Evolutionary conservation across 495 filamentous ascomycete genomes (phyloP), one percentile per base, ranked within the genome.

Genomic region (Hypoxylon lienhwacheense): DNA sequence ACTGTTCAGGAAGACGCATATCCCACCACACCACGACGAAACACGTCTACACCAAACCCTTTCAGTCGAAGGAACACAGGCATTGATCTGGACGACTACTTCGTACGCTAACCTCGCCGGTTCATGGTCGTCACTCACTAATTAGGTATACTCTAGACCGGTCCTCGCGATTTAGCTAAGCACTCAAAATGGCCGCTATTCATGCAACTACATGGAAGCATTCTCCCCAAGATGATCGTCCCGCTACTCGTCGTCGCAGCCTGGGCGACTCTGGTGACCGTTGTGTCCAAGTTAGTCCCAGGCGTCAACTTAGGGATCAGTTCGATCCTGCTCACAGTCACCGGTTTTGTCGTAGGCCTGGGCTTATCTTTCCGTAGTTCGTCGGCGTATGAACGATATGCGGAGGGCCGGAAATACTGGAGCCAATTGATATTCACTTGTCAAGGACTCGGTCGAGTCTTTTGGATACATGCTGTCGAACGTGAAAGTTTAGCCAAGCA

Each of bases 261-360:
- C 14, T 95, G 90, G 90, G 72, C 88, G 2, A 85, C 81, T 4
- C 53, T 77, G 1, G 83, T 95, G 54, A 90, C 87, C 3, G 70
- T 70, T 16, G 75, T 95, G 44, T 83, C 74, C 14, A 64, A 74
- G 43, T 74, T 73, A 21, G 76, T 81, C 17, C 66, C 80, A 22
- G 31, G 55, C 59, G 81, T 83, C 50, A 72, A 79, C 69, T 70
- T 88, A 2, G 78, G 78, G 15, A 83, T 93, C 19, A 78, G 80
- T 54, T 81, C 77, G 16, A 77, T 91, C 45, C 76, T 96, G 6
- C 79, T 96, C 25, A 95, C 89, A 10, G 85, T 95, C 7, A 81
- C 89, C 20, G 90, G 89, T 85, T 93, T 96, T 76, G 88, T 95
- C 53, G 88, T 96, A 60, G 87, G 85, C 76, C 69, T 95, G 64